Base-by-base conservation (phyloP, 805 yeast genomes). In the Ogataea polymorpha region DNA sequence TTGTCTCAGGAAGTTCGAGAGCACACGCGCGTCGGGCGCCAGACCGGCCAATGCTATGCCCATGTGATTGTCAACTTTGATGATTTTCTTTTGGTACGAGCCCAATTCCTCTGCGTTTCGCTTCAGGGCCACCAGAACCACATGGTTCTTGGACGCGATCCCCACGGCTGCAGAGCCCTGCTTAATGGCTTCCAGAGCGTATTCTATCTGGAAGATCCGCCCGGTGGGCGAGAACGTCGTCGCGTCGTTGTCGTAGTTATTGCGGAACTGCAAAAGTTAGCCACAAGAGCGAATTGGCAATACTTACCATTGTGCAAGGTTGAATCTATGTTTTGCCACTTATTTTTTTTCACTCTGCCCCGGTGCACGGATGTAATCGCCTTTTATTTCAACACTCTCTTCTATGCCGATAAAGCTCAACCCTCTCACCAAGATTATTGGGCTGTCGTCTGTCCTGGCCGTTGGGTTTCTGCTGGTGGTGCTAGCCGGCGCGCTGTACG, bases 121-220 rank as follows among this genome's bases (percentile, higher is more conserved):
- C 70, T 93, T 93, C 55, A 93, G 70, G 11, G 96, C 98, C 32
- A 87, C 97, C 55, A 93, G 70, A 6, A 91, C 98, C 18, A 89
- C 96, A 62, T 89, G 85, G 37, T 78, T 80, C 53, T 82, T 79
- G 29, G 96, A 88, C 30, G 87, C 82, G 42, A 93, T 71, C 7
- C 99, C 99, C 25, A 90, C 96, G 3, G 97, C 91, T 3, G 97
- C 98, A 50, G 95, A 82, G 27, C 99, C 99, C 70, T 91, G 98
- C 63, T 93, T 93, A 65, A 93, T 93, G 10, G 99, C 98, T 56
- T 88, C 96, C 38, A 87, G 70, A 3, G 96, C 96, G 55, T 86
- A 86, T 61, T 88, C 96, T 10, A 80, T 86, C 66, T 87, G 96
- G 68, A 88, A 89, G 45, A 88, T 77, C 54, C 96, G 77, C 4